A percentile compares a stretch with the other conserved stretches of the same genome.
Conservation (phyloP, 768 basidiomycete genomes). For the Russula dissimulans region DNA sequence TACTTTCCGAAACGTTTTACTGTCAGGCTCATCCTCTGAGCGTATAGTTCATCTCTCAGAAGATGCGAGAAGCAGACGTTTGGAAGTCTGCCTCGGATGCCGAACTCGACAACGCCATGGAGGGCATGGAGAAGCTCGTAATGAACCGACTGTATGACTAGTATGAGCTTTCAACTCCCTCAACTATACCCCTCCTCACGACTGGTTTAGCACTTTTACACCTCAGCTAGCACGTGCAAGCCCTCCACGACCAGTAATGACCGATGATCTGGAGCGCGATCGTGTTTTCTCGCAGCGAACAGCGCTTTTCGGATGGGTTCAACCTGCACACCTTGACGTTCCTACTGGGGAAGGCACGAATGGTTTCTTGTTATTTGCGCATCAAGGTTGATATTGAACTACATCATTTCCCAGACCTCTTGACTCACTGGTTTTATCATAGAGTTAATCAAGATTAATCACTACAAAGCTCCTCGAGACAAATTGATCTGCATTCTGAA, state of each 20-base stretch:
- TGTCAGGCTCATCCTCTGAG: constrained; percentile 10
- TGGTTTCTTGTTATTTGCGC: constrained; percentile 83
- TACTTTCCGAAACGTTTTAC: not conserved
- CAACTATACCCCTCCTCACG: not conserved
- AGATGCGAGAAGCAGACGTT: constrained; percentile 77
- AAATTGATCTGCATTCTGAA: constrained; percentile 97
- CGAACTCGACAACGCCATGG: constrained; percentile 94
- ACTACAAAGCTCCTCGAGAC: constrained; percentile 97
- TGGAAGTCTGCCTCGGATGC: constrained; percentile 71
- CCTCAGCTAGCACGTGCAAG: constrained; percentile 62
- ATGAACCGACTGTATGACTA: constrained; percentile 97
- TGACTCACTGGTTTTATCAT: not conserved
- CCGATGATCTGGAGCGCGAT: constrained; percentile 96
- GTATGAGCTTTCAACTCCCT: constrained; percentile 40
- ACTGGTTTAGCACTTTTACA: constrained; percentile 69
- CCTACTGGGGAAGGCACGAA: constrained; percentile 64
- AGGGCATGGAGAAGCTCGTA: constrained; percentile 99
- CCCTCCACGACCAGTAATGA: constrained; percentile 71
- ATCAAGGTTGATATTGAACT: constrained; percentile 54
- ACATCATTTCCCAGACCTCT: no score
- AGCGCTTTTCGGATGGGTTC: constrained; percentile 83
- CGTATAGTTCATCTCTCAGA: constrained; percentile 72
- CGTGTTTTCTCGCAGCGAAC: constrained; percentile 85
- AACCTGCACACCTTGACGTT: constrained; percentile 83
- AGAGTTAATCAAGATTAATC: constrained; percentile 95